phyloP scores from a whole-genome alignment of 768 basidiomycete genomes.

The Boletus pseudopeckii region DNA sequence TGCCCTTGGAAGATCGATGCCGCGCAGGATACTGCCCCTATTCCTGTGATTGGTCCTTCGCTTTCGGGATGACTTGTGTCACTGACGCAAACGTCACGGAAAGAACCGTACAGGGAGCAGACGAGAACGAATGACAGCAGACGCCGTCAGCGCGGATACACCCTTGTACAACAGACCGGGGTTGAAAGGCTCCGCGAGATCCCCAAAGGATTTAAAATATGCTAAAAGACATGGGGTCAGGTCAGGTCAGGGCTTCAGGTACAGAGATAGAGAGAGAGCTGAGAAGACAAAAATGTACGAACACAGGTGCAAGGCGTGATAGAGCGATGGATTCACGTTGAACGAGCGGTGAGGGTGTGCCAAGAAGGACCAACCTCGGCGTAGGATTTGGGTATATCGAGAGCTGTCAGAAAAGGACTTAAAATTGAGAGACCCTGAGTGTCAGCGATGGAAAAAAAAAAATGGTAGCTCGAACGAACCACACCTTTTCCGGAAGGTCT shows the following conservation, averaged over 20 bases:
- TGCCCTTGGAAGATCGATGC: neutral
- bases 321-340: too few species aligned
- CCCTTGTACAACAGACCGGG: conserved; percentile 89
- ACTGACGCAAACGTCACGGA: conserved; percentile 11
- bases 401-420: conserved; percentile 45
- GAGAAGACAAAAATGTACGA: too few species aligned
- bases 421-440: neutral
- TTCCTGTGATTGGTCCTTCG: neutral
- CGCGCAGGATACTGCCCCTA: neutral
- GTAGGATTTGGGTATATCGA: conserved; percentile 74
- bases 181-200: conserved; percentile 76
- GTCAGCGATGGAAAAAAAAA: neutral
- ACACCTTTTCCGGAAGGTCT: conserved; percentile 27
- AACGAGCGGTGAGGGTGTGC: conserved; percentile 69
- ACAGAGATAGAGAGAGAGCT: conserved; percentile 18
- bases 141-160: conserved; percentile 74
- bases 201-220: conserved; percentile 78
- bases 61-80: neutral
- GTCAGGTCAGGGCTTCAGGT: neutral
- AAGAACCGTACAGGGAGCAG: conserved; percentile 61
- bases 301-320: too few species aligned
- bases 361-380: conserved; percentile 65
- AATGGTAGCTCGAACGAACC: neutral
- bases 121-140: conserved; percentile 81
- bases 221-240: conserved; percentile 37